Base-by-base conservation (phyloP, 441 rosid genomes). In the Dalechampia spathulata region DNA sequence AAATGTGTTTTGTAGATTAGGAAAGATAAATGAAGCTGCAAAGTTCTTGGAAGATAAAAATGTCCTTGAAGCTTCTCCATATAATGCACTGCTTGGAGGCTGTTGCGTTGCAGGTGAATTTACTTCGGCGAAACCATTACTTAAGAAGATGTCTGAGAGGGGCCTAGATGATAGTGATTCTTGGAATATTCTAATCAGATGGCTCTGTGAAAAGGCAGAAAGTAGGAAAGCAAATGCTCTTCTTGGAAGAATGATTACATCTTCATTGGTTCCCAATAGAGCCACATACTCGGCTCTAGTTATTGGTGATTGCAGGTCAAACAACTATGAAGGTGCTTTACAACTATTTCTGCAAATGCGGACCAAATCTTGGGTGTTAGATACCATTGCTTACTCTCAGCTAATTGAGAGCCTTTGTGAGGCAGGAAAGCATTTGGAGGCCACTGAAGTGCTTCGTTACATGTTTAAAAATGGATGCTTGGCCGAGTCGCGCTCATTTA, bases 121-220 rank as follows among this genome's bases (percentile, higher is more conserved):
- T 64, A 47, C 28, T 34, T 14, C 61, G 57, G 88, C 83, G 15
- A 73, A 67, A 53, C 40, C 48, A 52, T 38, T 71, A 25, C 61
- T 75, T 20, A 75, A 61, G 54, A 71, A 67, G 57, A 73, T 82
- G 79, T 65, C 52, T 13, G 55, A 67, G 56, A 65, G 63, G 37
- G 64, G 60, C 37, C 68, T 77, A 39, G 70, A 64, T 44, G 77
- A 81, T 48, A 57, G 77, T 38, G 60, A 69, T 64, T 79, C 83
- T 42, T 78, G 87, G 82, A 78, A 76, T 63, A 63, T 72, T 70
- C 67, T 61, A 23, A 69, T 81, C 65, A 66, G 78, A 49, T 78
- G 82, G 77, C 67, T 76, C 46, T 81, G 75, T 55, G 74, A 76
- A 58, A 66, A 72, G 34, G 43, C 27, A 26, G 52, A 53, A 22